phyloP scores from a whole-genome alignment of 73 alveolate species.

The Tetrahymena borealis region DNA sequence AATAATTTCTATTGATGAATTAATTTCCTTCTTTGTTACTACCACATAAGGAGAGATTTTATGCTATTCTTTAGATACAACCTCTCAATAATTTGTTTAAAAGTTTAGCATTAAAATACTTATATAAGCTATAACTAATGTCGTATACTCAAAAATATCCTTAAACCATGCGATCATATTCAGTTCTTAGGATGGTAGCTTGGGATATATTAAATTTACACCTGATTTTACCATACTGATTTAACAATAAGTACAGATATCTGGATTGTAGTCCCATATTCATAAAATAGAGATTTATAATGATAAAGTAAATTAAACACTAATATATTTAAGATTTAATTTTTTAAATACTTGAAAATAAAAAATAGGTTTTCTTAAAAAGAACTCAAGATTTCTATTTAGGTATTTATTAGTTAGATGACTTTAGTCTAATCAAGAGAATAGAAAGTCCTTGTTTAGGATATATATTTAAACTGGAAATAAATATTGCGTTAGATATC shows the following conservation, averaged over 20 bases:
- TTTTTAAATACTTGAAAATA: background rate
- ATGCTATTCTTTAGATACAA: background rate
- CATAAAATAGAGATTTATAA: background rate
- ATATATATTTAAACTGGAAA: background rate
- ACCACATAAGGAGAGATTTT: background rate
- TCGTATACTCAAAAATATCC: background rate
- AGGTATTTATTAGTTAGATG: background rate
- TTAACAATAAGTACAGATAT: background rate
- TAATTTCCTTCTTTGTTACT: background rate
- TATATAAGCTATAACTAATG: background rate
- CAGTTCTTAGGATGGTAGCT: background rate
- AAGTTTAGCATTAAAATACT: background rate
- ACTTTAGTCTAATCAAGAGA: background rate
- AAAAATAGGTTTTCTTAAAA: background rate
- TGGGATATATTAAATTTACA: background rate
- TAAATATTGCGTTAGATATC: background rate
- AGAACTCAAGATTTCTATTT: background rate
- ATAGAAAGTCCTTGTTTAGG: background rate
- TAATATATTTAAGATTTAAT: background rate
- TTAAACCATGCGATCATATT: background rate
- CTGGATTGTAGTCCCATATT: background rate
- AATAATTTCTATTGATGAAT: background rate
- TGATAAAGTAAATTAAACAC: background rate
- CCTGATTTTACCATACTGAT: background rate
- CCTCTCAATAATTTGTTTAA: background rate